Evolutionary conservation across 1,284 basidiomycete species (phyloP), one percentile per base, ranked within the genome.

Genomic region (Malassezia globosa): DNA sequence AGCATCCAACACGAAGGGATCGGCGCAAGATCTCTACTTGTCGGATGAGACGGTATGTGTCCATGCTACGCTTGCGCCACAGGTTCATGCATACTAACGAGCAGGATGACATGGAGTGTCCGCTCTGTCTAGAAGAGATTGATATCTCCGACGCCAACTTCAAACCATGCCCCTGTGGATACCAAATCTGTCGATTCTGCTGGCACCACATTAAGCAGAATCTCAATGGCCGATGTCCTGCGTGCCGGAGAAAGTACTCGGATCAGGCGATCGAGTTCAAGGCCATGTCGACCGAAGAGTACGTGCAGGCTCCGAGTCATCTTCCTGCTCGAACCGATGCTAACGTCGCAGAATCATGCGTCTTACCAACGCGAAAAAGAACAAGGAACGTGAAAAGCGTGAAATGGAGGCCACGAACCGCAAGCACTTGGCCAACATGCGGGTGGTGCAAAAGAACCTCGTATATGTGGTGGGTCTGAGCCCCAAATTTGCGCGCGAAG

Each of bases 101-200:
- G 34, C 58, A 94, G 88, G 94, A 97, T 74, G 89, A 95, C 68
- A 85, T 86, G 62, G 92, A 97, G 68, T 99, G 94, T 75, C 88
- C 94, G 39, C 81, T 99, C 56, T 99, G 94, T 76, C 81, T 96
- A 49, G 94, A 97, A 72, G 90, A 95, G 75, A 89, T 99, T 81
- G 94, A 97, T 75, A 81, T 97, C 58, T 90, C 89, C 35, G 94
- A 99, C 78, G 81, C 95, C 72, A 94, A 95, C 77, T 99, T 99
- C 78, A 94, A 92, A 77, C 94, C 94, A 16, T 99, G 94, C 74
- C 82, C 90, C 47, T 99, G 94, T 75, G 94, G 94, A 60, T 94
- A 97, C 75, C 90, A 96, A 89, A 90, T 99, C 63, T 99, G 94
- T 73, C 85, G 90, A 54, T 99, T 99, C 76, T 99, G 94, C 74